phyloP scores from a whole-genome alignment of 2,329 filamentous ascomycete species.

The Cadophora luteo-olivacea region DNA sequence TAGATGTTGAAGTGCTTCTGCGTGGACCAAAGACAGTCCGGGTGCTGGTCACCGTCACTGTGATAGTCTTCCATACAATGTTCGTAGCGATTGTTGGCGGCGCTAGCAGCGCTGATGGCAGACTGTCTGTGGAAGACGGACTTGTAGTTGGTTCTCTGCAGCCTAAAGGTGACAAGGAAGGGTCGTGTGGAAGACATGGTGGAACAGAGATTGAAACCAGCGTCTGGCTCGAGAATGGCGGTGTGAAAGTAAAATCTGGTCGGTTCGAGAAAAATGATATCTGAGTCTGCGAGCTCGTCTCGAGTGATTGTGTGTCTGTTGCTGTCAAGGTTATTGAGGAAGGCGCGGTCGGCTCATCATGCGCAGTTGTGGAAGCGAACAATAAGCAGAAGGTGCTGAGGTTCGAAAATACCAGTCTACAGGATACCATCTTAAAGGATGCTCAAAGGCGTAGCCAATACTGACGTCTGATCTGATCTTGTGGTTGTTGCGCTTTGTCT shows the following conservation, averaged over 20 bases:
- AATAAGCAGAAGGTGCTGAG: neutral
- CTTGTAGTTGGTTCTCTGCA: constrained; percentile 1
- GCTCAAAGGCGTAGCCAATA: neutral
- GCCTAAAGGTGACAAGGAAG: neutral
- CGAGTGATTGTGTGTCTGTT: neutral
- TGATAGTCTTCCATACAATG: neutral
- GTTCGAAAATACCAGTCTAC: neutral
- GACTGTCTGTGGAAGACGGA: neutral
- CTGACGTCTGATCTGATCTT: neutral
- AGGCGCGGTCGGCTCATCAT: neutral
- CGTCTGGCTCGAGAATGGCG: constrained; percentile 2
- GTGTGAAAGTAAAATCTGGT: neutral
- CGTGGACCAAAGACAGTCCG: neutral
- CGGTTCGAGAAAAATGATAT: neutral
- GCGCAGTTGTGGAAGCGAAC: neutral
- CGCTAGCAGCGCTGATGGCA: neutral
- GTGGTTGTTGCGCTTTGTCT: neutral
- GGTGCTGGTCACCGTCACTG: neutral
- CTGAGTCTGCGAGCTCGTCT: neutral
- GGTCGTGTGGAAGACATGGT: neutral
- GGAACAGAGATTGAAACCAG: constrained; percentile 4
- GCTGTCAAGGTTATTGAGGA: neutral
- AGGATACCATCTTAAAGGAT: neutral
- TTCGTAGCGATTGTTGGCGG: neutral
- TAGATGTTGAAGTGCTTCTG: too few relatives aligned